Percentiles rank a stretch among this genome's conserved stretches.
phyloP scores from a whole-genome alignment of 2,329 filamentous ascomycete species.

The Aphanocladium album region DNA sequence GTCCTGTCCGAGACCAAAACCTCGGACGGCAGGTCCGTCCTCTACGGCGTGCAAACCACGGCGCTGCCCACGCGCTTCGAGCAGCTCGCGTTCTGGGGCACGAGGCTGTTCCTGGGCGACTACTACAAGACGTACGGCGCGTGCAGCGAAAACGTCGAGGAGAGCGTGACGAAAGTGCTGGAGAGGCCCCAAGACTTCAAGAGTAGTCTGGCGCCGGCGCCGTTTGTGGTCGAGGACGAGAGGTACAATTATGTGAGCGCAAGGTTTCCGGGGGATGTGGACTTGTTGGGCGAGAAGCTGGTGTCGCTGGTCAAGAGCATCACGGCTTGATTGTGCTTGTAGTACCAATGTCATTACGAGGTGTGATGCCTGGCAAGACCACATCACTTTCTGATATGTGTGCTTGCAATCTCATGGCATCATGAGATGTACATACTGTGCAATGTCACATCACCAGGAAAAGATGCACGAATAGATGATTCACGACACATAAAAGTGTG shows the following conservation, averaged over 20 bases:
- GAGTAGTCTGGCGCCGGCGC: constrained; percentile 34
- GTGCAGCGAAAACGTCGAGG: constrained; percentile 44
- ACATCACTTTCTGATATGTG: too few relatives aligned
- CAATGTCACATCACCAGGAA: too few relatives aligned
- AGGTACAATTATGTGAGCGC: constrained; percentile 46
- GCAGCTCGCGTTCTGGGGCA: constrained; percentile 44
- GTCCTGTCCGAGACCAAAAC: constrained; percentile 38
- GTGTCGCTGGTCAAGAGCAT: constrained; percentile 36
- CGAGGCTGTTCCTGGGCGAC: constrained; percentile 44
- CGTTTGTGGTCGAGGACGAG: constrained; percentile 46
- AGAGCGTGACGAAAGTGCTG: constrained; percentile 38
- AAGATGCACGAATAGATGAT: too few relatives aligned
- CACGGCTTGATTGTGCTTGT: background rate
- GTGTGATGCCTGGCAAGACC: too few relatives aligned
- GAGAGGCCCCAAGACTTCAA: constrained; percentile 41
- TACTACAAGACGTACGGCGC: constrained; percentile 54
- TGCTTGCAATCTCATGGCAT: too few relatives aligned
- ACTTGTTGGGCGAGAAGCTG: constrained; percentile 36
- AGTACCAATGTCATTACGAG: too few relatives aligned
- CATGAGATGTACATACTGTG: too few relatives aligned
- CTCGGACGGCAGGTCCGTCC: constrained; percentile 38
- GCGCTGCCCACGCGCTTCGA: constrained; percentile 46
- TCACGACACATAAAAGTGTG: background rate
- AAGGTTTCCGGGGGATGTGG: constrained; percentile 36
- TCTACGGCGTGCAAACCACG: constrained; percentile 44